These are phyloP conservation scores for Rhodosporidiobolus odoratus DNA, from an alignment of 768 basidiomycete genomes.

Conservation along the genomic window DNA sequence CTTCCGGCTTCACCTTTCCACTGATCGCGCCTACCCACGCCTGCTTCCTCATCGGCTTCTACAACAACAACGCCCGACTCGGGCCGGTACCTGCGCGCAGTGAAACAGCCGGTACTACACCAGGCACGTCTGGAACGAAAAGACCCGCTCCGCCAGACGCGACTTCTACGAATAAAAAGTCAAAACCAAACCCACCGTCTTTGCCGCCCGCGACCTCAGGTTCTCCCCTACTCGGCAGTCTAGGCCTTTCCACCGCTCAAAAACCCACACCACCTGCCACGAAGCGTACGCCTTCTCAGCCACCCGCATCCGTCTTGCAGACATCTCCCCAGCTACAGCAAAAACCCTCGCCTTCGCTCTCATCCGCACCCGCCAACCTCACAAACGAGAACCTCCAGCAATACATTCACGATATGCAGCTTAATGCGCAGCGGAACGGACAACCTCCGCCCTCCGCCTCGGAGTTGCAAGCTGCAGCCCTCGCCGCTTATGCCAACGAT, in stretches of 20 bases:
- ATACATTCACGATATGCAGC: conserved; percentile 28
- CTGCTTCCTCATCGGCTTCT: conserved; percentile 38
- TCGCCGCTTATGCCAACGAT: conserved; percentile 7
- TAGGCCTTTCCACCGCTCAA: background rate
- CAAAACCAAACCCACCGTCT: conserved; percentile 15
- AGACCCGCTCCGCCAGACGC: conserved; percentile 11
- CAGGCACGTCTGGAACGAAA: conserved; percentile 5
- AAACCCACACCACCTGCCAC: background rate
- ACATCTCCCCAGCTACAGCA: background rate
- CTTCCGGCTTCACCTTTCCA: conserved; percentile 17
- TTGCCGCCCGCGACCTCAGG: background rate
- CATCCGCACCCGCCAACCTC: background rate
- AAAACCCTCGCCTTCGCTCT: conserved; percentile 10
- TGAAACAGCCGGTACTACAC: background rate
- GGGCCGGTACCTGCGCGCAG: background rate
- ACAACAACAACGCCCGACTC: conserved; percentile 15
- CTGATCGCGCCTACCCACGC: conserved; percentile 19
- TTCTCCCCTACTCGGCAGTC: background rate
- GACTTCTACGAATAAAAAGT: conserved; percentile 13
- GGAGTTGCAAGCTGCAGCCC: conserved; percentile 24
- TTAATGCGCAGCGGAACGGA: conserved; percentile 2
- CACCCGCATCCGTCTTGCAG: background rate
- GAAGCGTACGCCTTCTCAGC: background rate
- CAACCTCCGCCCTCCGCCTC: conserved; percentile 18
- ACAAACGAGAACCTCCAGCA: conserved; percentile 22